Base-by-base conservation (phyloP, 2,329 filamentous ascomycete genomes). In the Alternaria arbusti region DNA sequence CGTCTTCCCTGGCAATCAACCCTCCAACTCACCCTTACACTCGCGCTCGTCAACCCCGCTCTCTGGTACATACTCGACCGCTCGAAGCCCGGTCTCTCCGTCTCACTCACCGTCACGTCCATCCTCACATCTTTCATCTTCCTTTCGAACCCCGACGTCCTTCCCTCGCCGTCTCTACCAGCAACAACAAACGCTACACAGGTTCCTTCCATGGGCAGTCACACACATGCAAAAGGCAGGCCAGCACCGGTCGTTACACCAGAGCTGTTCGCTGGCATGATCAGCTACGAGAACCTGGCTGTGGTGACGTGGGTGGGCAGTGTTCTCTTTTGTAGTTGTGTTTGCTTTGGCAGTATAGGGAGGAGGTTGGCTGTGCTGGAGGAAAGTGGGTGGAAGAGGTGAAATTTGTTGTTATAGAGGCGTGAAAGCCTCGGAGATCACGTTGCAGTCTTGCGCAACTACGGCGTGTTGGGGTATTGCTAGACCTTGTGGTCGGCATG, bases 1-100 rank as follows among this genome's bases (percentile, higher is more conserved):
- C 93, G 92, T 79, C 87, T 97, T 10, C 92, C 93, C 1, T 99
- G 96, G 96, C 88, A 94, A 72, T 97, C 94, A 9, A 96, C 94
- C 1, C 88, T 97, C n/a, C 96, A 99, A 80, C 89, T 96, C 20
- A 96, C 94, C 1, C 81, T 96, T 25, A 96, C 94, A 1, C 89
- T 99, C 52, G 92, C 94, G 22, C 88, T 98, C 63, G 93, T 91
- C 20, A 98, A 98, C 77, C 95, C 96, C 1, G 91, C 96, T 10
- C 84, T 99, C 17, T 99, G 96, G 96, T 99, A 97, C 81, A 85
- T 98, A 23, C 91, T 99, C 75, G 96, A 99, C 81, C 92, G 95
- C 54, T 96, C 93, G 50, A 90, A 89, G 70, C 87, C 94, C 0
- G 96, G 96, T 5, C 91, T 98, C 70, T 82, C 96, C 32, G 86